phyloP scores from a whole-genome alignment of 257 asterid genomes.

The Solanum bukasovii region DNA sequence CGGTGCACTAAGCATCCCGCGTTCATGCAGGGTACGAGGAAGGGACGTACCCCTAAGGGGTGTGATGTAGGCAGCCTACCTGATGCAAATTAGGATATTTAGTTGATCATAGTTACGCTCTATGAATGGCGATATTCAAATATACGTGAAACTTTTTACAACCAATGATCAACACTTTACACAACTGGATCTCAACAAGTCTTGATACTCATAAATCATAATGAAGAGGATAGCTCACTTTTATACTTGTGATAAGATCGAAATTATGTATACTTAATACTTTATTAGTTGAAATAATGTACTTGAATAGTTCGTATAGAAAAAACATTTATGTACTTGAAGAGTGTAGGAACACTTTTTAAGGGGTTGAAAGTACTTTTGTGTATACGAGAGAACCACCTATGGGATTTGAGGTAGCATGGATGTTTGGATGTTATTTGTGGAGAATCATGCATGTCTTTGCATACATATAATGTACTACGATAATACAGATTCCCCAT shows the following conservation, averaged over 20 bases:
- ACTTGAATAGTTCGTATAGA: neutral
- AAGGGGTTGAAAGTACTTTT: neutral
- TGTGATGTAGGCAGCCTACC: neutral
- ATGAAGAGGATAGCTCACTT: neutral
- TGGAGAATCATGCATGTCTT: neutral
- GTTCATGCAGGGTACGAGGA: neutral
- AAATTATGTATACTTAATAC: neutral
- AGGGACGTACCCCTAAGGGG: neutral
- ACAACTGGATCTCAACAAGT: neutral
- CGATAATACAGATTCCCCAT: neutral
- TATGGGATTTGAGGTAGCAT: neutral
- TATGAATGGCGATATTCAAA: neutral
- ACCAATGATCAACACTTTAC: neutral
- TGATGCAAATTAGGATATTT: neutral
- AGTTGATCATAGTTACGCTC: neutral
- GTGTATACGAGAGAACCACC: neutral
- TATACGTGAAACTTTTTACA: neutral
- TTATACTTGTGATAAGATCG: neutral
- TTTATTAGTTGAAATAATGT: neutral
- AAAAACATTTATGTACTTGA: neutral
- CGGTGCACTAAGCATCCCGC: neutral
- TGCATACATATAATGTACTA: neutral
- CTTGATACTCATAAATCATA: neutral
- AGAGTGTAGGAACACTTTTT: neutral
- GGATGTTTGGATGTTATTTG: neutral